phyloP scores from a whole-genome alignment of 495 filamentous ascomycete species.

The Acidiella bohemica region DNA sequence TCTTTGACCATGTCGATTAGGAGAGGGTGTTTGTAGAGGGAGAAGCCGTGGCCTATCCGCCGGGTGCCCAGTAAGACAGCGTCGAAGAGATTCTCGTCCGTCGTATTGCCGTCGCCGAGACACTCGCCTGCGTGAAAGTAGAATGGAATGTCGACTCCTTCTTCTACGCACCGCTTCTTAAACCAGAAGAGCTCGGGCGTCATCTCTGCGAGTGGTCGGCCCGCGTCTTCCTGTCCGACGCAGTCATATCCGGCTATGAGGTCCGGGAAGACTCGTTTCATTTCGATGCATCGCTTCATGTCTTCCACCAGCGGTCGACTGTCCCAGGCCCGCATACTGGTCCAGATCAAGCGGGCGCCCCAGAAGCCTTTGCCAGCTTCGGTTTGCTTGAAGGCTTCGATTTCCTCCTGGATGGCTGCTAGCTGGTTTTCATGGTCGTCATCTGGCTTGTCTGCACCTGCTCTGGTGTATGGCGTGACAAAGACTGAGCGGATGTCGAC shows the following conservation, averaged over 20 bases:
- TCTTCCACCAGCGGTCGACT: conserved; percentile 52
- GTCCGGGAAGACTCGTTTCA: conserved; percentile 65
- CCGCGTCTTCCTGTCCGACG: conserved; percentile 71
- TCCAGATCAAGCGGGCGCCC: conserved; percentile 83
- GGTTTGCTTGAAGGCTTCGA: conserved; percentile 58
- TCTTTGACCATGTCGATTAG: conserved; percentile 78
- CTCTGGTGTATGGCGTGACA: conserved; percentile 43
- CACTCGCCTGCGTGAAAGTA: conserved; percentile 89
- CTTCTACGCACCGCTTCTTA: conserved; percentile 63
- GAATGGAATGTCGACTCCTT: conserved; percentile 78
- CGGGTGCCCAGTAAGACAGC: conserved; percentile 75
- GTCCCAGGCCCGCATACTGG: conserved; percentile 47
- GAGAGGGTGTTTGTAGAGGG: conserved; percentile 80
- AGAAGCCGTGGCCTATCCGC: conserved; percentile 78
- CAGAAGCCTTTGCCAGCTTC: conserved; percentile 64
- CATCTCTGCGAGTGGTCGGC: conserved; percentile 59
- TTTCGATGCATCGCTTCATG: conserved; percentile 74
- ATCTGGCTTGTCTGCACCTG: conserved; percentile 47
- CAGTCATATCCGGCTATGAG: conserved; percentile 79
- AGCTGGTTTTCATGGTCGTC: conserved; percentile 51
- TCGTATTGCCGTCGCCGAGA: conserved; percentile 58
- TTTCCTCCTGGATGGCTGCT: conserved; percentile 57
- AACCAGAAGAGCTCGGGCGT: conserved; percentile 87
- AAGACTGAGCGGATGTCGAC: conserved; percentile 55
- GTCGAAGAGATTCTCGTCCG: conserved; percentile 81